Percentiles rank a stretch among this genome's conserved stretches.
Evolutionary conservation across 495 filamentous ascomycete species (phyloP).

Genomic region (Aspergillus sclerotioniger): DNA sequence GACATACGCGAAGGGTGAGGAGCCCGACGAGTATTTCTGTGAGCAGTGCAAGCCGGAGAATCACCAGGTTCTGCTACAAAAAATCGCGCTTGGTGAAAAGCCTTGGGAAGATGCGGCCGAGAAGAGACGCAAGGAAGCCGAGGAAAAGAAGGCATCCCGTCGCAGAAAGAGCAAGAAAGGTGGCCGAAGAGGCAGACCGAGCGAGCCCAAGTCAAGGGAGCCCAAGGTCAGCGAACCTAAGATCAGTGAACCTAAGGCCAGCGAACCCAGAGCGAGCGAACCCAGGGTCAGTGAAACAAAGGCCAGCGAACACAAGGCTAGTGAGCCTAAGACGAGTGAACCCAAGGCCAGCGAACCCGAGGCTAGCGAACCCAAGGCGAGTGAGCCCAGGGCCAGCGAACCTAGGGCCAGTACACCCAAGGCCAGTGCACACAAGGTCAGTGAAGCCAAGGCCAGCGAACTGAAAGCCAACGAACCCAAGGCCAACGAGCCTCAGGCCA

Average conservation of each 20-base stretch:
- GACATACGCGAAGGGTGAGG: conserved; percentile 67
- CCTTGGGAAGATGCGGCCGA: conserved; percentile 74
- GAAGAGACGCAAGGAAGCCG: conserved; percentile 49
- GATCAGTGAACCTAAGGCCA: no score
- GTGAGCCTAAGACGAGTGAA: conserved; percentile 4
- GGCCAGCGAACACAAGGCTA: not conserved
- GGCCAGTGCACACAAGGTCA: not conserved
- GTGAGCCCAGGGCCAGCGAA: not conserved
- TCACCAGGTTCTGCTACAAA: conserved; percentile 71
- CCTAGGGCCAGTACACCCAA: conserved; percentile 27
- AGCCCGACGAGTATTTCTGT: conserved; percentile 82
- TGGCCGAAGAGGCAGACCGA: conserved; percentile 36
- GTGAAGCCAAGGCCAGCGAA: no score
- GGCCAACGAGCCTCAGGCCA: no score
- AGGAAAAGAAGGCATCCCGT: conserved; percentile 46
- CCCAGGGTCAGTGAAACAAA: not conserved
- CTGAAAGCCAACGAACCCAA: no score
- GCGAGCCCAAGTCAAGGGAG: conserved; percentile 30
- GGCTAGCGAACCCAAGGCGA: not conserved
- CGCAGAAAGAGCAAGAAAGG: conserved; percentile 50
- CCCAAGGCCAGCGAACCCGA: not conserved
- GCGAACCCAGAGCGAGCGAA: not conserved
- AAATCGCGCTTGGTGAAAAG: conserved; percentile 73
- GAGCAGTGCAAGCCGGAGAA: conserved; percentile 83
- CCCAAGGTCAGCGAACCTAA: no score